Evolutionary conservation across 805 yeast genomes (phyloP).

Genomic region (Candida chauliodis): DNA sequence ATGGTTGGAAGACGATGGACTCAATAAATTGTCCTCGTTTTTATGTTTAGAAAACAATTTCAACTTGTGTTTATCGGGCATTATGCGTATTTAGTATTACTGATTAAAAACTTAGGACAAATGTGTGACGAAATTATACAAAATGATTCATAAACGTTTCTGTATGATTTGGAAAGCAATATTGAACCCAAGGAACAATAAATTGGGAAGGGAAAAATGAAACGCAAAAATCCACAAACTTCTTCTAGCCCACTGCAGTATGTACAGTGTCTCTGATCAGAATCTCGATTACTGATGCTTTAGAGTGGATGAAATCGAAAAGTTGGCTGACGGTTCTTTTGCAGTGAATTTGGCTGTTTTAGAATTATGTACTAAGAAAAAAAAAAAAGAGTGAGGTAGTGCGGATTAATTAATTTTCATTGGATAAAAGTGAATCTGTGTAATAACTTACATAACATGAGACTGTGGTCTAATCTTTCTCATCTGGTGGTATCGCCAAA

Average conservation of each 20-base stretch:
- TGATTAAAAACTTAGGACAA: background rate
- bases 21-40: conserved; percentile 23
- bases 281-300: no score
- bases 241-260: no score
- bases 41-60: conserved; percentile 40
- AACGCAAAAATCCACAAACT: no score
- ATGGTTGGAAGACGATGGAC: conserved; percentile 16
- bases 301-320: no score
- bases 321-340: no score
- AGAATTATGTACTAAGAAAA: background rate
- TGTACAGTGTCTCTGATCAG: no score
- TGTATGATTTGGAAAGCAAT: no score
- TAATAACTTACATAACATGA: background rate
- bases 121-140: no score
- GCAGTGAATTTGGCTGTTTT: no score
- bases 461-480: background rate
- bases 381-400: background rate
- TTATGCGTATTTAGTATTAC: conserved; percentile 13
- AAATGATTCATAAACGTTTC: no score
- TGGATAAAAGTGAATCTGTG: conserved; percentile 2
- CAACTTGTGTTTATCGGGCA: conserved; percentile 45
- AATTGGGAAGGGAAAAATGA: no score
- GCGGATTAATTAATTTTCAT: conserved; percentile 1
- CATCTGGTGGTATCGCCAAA: conserved; percentile 67
- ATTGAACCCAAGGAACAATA: no score